Base-by-base conservation (phyloP, 495 filamentous ascomycete species). In the Talaromyces thailandensis region DNA sequence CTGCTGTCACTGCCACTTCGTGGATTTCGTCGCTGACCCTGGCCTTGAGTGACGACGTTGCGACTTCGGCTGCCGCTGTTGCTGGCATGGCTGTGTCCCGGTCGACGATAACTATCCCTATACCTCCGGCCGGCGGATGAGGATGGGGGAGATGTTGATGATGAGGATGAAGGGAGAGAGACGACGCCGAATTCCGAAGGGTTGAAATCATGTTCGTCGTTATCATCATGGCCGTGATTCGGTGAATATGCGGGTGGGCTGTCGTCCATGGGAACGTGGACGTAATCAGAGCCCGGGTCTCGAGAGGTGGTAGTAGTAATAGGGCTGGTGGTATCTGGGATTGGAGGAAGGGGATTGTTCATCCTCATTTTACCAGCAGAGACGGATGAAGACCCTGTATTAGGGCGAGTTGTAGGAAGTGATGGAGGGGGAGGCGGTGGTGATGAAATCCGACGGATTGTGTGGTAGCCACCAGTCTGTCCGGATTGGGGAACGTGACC, bases 101-200 rank as follows among this genome's bases (percentile, higher is more conserved):
- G 64, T 4, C 75, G 73, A 71, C 74, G 75, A 9, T 74, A 74
- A 35, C 71, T 72, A 21, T 70, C 67, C 61, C 62, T 64, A 53
- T 63, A 62, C 8, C 16, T 55, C 57, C 51, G 51, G 23, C 61
- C 51, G 23, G 62, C 32, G n/a, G 56, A 32, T 6, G 62, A 50
- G 9, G 29, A 25, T 29, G 55, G 26, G 18, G 55, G 12, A 31
- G 55, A 14, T 23, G 55, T 24, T 21, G 55, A 35, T 23, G 67
- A 57, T 7, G 62, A 59, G 4, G 64, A 65, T 8, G 69, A 67
- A 2, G 66, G 64, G 12, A 71, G 3, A 2, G 70, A 70, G 6
- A 62, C 61, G 4, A 69, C 66, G 25, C 66, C 67, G n/a, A 65
- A 37, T 18, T 72, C 69, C 2, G 69, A 12, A 32, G 51, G 56